Evolutionary conservation across 1,284 basidiomycete species (phyloP).

Genomic region (Phylloboletellus chloephorus): DNA sequence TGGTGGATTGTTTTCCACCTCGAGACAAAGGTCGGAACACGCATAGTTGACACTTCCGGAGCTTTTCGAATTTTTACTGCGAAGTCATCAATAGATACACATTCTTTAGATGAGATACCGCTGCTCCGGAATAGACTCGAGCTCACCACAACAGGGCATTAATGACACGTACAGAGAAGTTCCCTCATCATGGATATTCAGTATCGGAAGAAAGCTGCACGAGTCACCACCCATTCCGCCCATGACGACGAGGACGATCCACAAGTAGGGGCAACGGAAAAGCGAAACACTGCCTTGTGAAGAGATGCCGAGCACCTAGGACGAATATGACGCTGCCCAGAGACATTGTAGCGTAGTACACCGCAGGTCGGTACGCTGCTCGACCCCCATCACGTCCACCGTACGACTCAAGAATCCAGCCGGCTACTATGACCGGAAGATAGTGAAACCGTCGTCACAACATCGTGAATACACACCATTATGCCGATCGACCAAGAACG

Average conservation of each 20-base stretch:
- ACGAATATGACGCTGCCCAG: conserved; percentile 23
- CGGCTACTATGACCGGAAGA: conserved; percentile 14
- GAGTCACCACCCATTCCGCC: not conserved
- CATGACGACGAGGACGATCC: not conserved
- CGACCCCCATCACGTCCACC: conserved; percentile 22
- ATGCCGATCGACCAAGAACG: conserved; percentile 30
- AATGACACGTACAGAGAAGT: not conserved
- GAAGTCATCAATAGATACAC: not conserved
- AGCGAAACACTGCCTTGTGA: conserved; percentile 12
- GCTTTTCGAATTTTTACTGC: no score
- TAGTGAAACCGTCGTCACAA: not conserved
- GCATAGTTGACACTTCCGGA: conserved; percentile 20
- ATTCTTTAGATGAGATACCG: not conserved
- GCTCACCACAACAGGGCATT: not conserved
- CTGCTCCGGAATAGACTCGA: not conserved
- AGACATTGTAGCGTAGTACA: conserved; percentile 30
- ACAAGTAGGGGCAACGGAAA: conserved; percentile 10
- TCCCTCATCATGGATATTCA: not conserved
- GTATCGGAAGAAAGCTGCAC: not conserved
- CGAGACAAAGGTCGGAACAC: conserved; percentile 28
- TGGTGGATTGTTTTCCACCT: conserved; percentile 38
- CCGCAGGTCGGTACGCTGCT: conserved; percentile 27
- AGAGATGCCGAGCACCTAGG: conserved; percentile 11
- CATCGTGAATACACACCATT: conserved; percentile 13
- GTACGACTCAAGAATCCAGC: conserved; percentile 29